Base-by-base conservation (phyloP, 768 basidiomycete genomes). In the Leccinum arenicola region DNA sequence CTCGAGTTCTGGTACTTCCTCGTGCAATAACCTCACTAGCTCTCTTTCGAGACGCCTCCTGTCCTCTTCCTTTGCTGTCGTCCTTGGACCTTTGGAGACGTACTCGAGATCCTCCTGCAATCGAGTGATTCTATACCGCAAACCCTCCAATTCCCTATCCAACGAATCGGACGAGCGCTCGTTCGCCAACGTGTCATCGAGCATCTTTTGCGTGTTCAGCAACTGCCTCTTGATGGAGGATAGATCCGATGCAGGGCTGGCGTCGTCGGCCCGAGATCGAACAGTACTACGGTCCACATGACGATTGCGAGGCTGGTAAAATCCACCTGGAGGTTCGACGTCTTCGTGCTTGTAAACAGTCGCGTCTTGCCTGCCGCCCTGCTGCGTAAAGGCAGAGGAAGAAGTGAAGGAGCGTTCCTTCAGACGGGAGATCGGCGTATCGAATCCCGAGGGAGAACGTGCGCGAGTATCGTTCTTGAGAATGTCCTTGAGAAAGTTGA, bases 91-190 rank as follows among this genome's bases (percentile, higher is more conserved):
- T 7, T 88, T 84, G 2, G 86, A 84, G 55, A 87, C 85, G 63
- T 95, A 91, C 45, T 97, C 94, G 31, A 99, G 77, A 71, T 98
- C 96, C 52, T 97, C 93, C 68, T 92, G 88, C 4, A 99, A 82
- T 21, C 95, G 79, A 68, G 86, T 85, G 50, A 97, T 93, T 29
- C 89, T 84, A 67, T 92, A 93, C 48, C 84, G 85, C 50, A 99
- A 76, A 63, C 95, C 92, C 7, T 88, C 84, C 76, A 97, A 81
- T 74, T 98, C 97, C 36, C 38, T 38, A 8, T 38, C 38, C 38
- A 99, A 79, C 52, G 82, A 89, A 57, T 97, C 95, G 66, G 98
- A 95, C 60, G 96, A 95, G 3, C 78, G 84, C 55, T 84, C 84
- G 19, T 80, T 84, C n/a, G 86, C 85, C 0, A 86, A 78, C 4